A percentile compares a stretch with the other conserved stretches of the same genome.
phyloP scores from a whole-genome alignment of 2,329 filamentous ascomycete genomes.

The Neurospora sp. region DNA sequence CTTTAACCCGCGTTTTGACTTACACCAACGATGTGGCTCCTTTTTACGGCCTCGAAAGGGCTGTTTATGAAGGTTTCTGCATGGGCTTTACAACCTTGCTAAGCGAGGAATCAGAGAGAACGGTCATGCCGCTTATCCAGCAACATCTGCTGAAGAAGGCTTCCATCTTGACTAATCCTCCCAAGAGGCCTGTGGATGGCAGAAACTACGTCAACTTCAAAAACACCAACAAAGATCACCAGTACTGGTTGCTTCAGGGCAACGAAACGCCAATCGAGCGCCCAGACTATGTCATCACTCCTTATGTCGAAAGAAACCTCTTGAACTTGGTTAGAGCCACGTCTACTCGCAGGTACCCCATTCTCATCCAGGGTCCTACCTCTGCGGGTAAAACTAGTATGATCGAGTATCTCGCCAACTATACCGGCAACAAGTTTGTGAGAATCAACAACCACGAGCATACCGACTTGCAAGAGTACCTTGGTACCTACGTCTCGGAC shows the following conservation, averaged over 20 bases:
- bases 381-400: constrained; percentile 98
- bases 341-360: constrained; percentile 83
- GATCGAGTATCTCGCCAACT: constrained; percentile 97
- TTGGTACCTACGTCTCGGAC: constrained; percentile 87
- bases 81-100: constrained; percentile 96
- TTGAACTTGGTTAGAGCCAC: constrained; percentile 90
- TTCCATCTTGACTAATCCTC: constrained; percentile 67
- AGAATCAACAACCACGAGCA: constrained; percentile 99
- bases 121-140: constrained; percentile 70
- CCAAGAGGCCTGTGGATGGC: constrained; percentile 68
- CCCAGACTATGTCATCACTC: constrained; percentile 89
- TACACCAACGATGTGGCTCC: constrained; percentile 82
- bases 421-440: constrained; percentile 93
- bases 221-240: constrained; percentile 52
- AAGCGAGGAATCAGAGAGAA: constrained; percentile 67
- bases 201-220: constrained; percentile 71
- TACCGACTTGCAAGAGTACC: constrained; percentile 93
- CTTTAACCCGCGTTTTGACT: constrained; percentile 77
- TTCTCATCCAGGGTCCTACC: constrained; percentile 92
- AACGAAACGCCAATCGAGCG: constrained; percentile 57
- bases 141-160: constrained; percentile 61
- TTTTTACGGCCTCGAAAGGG: constrained; percentile 73
- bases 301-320: constrained; percentile 89
- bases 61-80: constrained; percentile 88
- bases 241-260: constrained; percentile 86